Evolutionary conservation across 2,329 filamentous ascomycete genomes (phyloP).

Genomic region (Blumeria hordei): DNA sequence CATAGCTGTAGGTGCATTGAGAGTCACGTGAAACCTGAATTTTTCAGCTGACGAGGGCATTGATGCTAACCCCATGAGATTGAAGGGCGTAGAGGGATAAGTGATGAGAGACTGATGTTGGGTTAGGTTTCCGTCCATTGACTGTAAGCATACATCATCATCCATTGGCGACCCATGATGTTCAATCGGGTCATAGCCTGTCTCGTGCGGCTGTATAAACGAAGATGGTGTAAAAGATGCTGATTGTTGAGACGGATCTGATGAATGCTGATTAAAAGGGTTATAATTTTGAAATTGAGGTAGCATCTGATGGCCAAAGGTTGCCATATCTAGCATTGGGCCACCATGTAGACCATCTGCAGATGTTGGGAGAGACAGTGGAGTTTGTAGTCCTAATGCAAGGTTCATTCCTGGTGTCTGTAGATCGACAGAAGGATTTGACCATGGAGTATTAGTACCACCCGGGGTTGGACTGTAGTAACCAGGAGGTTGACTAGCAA

Average conservation of each 20-base stretch:
- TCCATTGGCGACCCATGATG: constrained; percentile 47
- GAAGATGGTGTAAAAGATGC: constrained; percentile 48
- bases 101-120: constrained; percentile 33
- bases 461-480: constrained; percentile 80
- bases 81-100: constrained; percentile 27
- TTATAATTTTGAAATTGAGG: constrained; percentile 43
- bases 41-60: constrained; percentile 35
- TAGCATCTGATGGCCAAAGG: constrained; percentile 31
- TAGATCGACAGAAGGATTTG: constrained; percentile 63
- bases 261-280: constrained; percentile 35
- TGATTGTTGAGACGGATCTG: constrained; percentile 23
- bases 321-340: constrained; percentile 36
- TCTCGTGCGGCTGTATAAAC: constrained; percentile 52
- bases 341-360: constrained; percentile 37
- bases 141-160: constrained; percentile 27
- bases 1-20: constrained; percentile 94
- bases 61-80: constrained; percentile 21
- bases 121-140: constrained; percentile 36
- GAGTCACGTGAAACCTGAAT: constrained; percentile 71
- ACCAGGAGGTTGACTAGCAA: constrained; percentile 55
- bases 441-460: constrained; percentile 56
- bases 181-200: constrained; percentile 57
- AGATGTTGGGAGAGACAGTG: constrained; percentile 53
- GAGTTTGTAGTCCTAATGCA: constrained; percentile 30
- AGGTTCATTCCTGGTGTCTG: constrained; percentile 68